These are phyloP conservation scores for Globisporangium okanoganense DNA, from an alignment of 352 stramenopile genomes.

Conservation along the genomic window DNA sequence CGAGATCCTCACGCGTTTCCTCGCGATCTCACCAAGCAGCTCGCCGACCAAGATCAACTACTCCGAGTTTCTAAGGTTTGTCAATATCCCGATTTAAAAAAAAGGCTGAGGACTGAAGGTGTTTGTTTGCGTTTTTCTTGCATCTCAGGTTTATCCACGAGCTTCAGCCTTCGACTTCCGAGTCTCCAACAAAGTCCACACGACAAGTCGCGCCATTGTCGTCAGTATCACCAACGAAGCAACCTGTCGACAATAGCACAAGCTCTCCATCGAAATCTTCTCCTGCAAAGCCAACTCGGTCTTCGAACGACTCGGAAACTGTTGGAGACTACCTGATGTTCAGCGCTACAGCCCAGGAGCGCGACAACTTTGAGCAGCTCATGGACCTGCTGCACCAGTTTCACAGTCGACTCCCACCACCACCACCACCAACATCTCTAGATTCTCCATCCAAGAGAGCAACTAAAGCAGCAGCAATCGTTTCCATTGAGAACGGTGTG, in stretches of 20 bases:
- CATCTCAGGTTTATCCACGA: slow-evolving; percentile 4
- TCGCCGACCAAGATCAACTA: slow-evolving; percentile 26
- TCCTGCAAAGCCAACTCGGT: background rate
- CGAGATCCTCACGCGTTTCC: slow-evolving; percentile 31
- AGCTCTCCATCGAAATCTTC: background rate
- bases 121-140: background rate
- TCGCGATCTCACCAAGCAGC: slow-evolving; percentile 24
- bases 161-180: background rate
- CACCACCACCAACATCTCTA: background rate
- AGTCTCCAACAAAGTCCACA: background rate
- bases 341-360: slow-evolving; percentile 32
- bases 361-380: slow-evolving; percentile 48
- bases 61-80: slow-evolving; percentile 31
- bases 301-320: slow-evolving; percentile 9
- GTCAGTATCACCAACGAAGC: background rate
- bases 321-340: slow-evolving; percentile 56
- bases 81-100: no score
- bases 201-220: background rate
- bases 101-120: background rate
- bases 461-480: background rate
- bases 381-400: slow-evolving; percentile 53
- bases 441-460: background rate
- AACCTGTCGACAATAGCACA: background rate
- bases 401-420: slow-evolving; percentile 17
- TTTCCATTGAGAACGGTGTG: slow-evolving; percentile 36